Base-by-base conservation (phyloP, 2,329 filamentous ascomycete genomes). In the Botrytis pseudocinerea region DNA sequence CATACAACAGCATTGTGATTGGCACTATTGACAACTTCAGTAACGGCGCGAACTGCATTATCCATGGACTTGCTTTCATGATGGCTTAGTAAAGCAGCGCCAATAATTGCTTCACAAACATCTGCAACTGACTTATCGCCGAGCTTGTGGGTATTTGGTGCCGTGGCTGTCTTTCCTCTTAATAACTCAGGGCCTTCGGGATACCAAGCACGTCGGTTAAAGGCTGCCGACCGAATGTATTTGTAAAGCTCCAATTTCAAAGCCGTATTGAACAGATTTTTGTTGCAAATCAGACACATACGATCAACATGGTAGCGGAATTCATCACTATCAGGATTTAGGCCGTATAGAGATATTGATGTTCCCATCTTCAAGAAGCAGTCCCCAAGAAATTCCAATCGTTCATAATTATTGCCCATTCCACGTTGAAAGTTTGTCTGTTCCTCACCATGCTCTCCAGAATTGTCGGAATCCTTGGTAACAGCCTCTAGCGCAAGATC, bases 281-380 rank as follows among this genome's bases (percentile, higher is more conserved):
- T 88, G 82, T 99, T 99, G 87, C 94, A 97, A 25, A 98, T 87
- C 78, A 98, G 87, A 32, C 92, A 80, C 95, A 98, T 98, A 25
- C 96, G 91, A 77, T 94, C 91, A 12, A 97, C 93, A 79, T 99
- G 96, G 77, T 93, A 96, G 72, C 93, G 90, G 66, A 91, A 97
- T 79, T 99, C 96, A 76, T 94, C 90, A 75, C 92, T 89, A 65
- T 92, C 88, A 0, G 94, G 93, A 32, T 92, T 90, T 42, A 90
- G 87, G 0, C 92, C 91, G 80, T 92, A 98, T 0, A 97, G 85
- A 0, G 94, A 91, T 70, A 99, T 94, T 0, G 95, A 95, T 0
- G 95, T 98, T 18, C 93, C 93, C 91, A 98, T 95, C 82, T 99
- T 99, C 74, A 99, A 86, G 79, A 98, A 97, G 48, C 92, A 93